Evolutionary conservation across 495 filamentous ascomycete genomes (phyloP).

Genomic region (Penicillium mononematosum): DNA sequence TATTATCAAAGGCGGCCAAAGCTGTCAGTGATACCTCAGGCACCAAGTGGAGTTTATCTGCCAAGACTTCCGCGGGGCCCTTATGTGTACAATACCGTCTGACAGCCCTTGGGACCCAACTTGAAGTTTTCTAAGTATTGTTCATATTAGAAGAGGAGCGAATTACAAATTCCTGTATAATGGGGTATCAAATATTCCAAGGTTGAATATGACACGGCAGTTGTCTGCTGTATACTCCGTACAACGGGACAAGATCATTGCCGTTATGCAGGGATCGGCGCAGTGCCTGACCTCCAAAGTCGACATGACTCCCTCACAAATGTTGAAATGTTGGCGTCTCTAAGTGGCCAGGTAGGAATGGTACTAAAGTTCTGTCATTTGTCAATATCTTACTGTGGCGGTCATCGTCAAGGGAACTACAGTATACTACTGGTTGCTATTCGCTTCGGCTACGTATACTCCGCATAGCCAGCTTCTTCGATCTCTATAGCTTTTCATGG

Average conservation of each 20-base stretch:
- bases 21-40: background rate
- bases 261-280: background rate
- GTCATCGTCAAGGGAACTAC: background rate
- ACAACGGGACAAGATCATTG: background rate
- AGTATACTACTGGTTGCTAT: background rate
- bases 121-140: background rate
- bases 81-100: background rate
- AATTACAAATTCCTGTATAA: background rate
- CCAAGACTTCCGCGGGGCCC: background rate
- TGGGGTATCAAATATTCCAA: background rate
- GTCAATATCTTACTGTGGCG: background rate
- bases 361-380: no score
- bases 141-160: background rate
- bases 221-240: background rate
- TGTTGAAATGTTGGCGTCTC: background rate
- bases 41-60: background rate
- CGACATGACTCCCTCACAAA: background rate
- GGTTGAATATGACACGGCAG: background rate
- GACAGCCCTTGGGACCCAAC: no score
- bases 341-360: background rate
- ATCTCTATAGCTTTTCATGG: background rate
- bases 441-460: background rate
- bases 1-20: conserved; percentile 14
- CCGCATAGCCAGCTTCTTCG: background rate
- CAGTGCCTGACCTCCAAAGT: background rate